These are phyloP conservation scores for Rhododendron molle DNA, from an alignment of 148 eudicot genomes.

Conservation along the genomic window DNA sequence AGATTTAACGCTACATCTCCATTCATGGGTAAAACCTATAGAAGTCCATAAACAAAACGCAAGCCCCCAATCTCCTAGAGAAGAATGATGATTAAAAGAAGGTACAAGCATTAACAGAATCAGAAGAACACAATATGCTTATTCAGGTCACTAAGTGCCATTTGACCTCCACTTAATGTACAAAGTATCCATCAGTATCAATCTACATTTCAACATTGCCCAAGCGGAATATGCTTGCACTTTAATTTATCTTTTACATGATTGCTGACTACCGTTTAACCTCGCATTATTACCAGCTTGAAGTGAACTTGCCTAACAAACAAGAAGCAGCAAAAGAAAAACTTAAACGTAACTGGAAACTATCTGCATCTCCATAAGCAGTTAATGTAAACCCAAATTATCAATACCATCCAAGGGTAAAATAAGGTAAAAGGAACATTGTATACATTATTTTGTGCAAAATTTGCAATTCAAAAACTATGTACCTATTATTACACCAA, in stretches of 20 bases:
- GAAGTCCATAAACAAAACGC: not conserved
- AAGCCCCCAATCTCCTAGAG: not conserved
- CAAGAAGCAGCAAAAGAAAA: not conserved
- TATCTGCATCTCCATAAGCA: not conserved
- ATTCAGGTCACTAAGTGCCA: not conserved
- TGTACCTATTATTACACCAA: constrained; percentile 8
- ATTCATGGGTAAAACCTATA: not conserved
- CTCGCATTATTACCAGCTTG: not conserved
- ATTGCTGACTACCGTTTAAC: not conserved
- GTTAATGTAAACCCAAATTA: not conserved
- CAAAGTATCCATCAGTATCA: not conserved
- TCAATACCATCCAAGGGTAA: too few species aligned
- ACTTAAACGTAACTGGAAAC: not conserved
- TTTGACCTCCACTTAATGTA: not conserved
- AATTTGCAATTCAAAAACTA: constrained; percentile 2
- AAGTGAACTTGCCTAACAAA: not conserved
- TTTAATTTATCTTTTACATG: not conserved
- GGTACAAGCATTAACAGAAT: not conserved
- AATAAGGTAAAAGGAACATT: not conserved
- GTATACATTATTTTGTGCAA: not conserved
- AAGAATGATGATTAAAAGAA: not conserved
- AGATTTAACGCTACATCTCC: not conserved
- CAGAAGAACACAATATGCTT: not conserved
- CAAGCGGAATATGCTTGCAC: not conserved
- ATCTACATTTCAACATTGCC: not conserved